Conservation (phyloP, 169 alveolate species). For the Babesia bigemina region DNA sequence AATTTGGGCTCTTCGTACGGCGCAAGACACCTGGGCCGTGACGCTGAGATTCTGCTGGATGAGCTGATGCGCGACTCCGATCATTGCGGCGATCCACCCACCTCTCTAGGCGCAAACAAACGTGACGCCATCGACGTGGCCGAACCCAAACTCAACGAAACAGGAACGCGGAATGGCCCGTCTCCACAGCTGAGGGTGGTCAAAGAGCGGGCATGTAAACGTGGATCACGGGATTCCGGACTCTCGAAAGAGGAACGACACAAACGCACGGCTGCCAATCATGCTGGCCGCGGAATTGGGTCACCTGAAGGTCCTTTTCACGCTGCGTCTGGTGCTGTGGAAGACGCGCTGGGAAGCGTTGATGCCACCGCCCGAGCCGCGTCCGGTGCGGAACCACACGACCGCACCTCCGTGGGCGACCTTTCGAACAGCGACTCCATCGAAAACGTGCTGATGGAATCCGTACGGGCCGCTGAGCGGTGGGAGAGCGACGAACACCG, state of each 20-base stretch:
- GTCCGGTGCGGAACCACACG: background rate
- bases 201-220: background rate
- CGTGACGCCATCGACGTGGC: no score
- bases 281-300: no score
- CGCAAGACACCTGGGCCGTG: background rate
- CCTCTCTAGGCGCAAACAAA: no score
- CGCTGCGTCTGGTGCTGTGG: background rate
- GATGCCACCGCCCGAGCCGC: background rate
- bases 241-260: background rate
- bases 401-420: background rate
- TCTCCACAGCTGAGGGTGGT: background rate
- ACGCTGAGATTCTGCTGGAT: background rate
- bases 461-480: slow-evolving; percentile 18
- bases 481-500: slow-evolving; percentile 27
- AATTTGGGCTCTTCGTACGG: background rate
- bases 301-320: no score
- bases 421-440: background rate
- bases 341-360: background rate
- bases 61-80: background rate
- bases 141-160: no score
- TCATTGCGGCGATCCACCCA: background rate
- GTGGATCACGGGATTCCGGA: background rate
- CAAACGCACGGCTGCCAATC: no score
- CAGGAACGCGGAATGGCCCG: no score
- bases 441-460: background rate